Conservation (phyloP, 2,329 filamentous ascomycete species). For the Malbranchea cinnamomea region DNA sequence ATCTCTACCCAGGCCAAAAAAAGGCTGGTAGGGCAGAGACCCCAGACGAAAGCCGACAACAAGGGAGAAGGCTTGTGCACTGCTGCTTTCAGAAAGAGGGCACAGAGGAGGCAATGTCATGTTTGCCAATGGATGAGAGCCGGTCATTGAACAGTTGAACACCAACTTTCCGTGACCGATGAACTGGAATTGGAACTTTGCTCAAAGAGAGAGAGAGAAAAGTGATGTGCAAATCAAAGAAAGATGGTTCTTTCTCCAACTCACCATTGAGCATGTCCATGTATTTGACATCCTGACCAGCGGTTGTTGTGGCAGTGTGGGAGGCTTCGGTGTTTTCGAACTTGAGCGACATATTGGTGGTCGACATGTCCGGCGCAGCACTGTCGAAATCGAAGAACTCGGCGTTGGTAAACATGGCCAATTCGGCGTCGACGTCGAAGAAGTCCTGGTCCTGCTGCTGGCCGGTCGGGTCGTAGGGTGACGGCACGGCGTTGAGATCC, state of each 20-base stretch:
- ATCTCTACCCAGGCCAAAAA: too few relatives aligned
- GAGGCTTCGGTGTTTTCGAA: constrained; percentile 13
- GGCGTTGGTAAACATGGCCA: constrained; percentile 68
- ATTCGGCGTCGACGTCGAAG: constrained; percentile 53
- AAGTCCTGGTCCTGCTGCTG: constrained; percentile 42
- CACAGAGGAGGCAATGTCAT: not conserved
- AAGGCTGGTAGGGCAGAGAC: too few relatives aligned
- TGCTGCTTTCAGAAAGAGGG: too few relatives aligned
- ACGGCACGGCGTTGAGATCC: constrained; percentile 59
- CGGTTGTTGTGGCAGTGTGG: constrained; percentile 11
- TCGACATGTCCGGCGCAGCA: constrained; percentile 14
- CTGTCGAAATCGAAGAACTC: constrained; percentile 67
- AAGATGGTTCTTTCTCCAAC: constrained; percentile 11
- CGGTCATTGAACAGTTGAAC: too few relatives aligned
- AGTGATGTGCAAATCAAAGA: constrained; percentile 3
- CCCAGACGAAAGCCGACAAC: too few relatives aligned
- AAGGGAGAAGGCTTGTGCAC: too few relatives aligned
- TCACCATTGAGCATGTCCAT: constrained; percentile 28
- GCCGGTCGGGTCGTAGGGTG: constrained; percentile 46
- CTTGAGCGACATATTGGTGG: constrained; percentile 9
- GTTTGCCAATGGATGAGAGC: too few relatives aligned
- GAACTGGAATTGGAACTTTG: too few relatives aligned
- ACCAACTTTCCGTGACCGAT: too few relatives aligned
- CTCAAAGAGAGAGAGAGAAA: not conserved
- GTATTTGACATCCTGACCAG: constrained; percentile 22